Evolutionary conservation across 78 protist species (phyloP), one percentile per base, ranked within the genome.

Genomic region (Polysphondylium violaceum): DNA sequence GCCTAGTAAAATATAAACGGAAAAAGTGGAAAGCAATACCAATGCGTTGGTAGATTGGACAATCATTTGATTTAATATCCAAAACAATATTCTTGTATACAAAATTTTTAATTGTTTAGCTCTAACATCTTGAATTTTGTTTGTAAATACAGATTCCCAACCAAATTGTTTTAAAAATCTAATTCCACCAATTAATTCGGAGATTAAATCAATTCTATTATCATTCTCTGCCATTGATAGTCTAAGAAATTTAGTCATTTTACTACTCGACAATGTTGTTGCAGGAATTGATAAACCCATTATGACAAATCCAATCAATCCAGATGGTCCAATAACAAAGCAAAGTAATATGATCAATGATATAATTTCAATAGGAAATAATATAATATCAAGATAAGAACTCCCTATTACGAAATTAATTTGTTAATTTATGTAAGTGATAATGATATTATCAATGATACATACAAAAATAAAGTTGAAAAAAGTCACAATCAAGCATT

Each of bases 91-190:
- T 8, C 71, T 31, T 17, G 1, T 58, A 7, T 35, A 33, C 16
- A 58, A 12, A 4, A 19, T 41, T 11, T 53, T 16, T 14, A 83
- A 21, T 58, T 83, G 79, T 17, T 31, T 21, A 11, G 16, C 25
- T 33, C 91, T 41, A 25, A 47, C 33, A 11, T 27, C 40, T 43
- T 71, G 29, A 43, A 83, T 71, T 27, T 44, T 35, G 58, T 83
- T 61, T 4, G 59, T 58, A 58, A 83, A 83, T 16, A 50, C 9
- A 31, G 41, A 31, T 31, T 83, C 91, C 91, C 91, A 83, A 27
- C 72, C 79, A 69, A 69, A 83, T 5, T 58, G n/a, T 51, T 83
- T 83, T 9, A 83, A 27, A 59, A 83, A 69, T 58, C 79, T 51
- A 31, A 83, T 69, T 16, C 91, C 91, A 71, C 33, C 43, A 3